Percentiles rank a stretch among this genome's conserved stretches.
Conservation (phyloP, 1,284 basidiomycete genomes). For the Blastosporella zonata region DNA sequence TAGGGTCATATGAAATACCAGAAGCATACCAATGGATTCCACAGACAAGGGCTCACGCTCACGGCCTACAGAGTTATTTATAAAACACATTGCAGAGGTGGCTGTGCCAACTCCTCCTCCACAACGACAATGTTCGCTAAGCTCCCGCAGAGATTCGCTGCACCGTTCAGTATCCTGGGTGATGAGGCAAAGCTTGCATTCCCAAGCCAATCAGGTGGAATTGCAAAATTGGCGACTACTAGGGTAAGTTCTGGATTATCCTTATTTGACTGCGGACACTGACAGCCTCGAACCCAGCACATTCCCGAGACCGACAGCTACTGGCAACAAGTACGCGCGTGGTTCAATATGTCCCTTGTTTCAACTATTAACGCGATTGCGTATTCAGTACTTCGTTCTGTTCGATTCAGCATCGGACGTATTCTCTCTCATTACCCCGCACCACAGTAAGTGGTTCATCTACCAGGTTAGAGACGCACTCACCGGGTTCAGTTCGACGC, state of each 20-base stretch:
- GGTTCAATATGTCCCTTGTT: neutral
- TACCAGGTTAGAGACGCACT: slow-evolving; percentile 9
- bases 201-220: slow-evolving; percentile 74
- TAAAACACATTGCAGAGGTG: slow-evolving; percentile 1
- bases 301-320: slow-evolving; percentile 73
- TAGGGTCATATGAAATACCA: neutral
- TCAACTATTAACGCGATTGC: slow-evolving; percentile 2
- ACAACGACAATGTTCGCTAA: slow-evolving; percentile 50
- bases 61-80: neutral
- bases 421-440: slow-evolving; percentile 80
- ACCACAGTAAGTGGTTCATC: slow-evolving; percentile 64
- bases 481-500: slow-evolving; percentile 53
- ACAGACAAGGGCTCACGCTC: neutral
- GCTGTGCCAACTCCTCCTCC: slow-evolving; percentile 6
- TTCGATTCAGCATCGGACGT: slow-evolving; percentile 89
- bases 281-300: slow-evolving; percentile 44
- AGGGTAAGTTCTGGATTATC: slow-evolving; percentile 51
- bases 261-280: neutral
- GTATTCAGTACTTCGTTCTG: slow-evolving; percentile 67
- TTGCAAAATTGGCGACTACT: slow-evolving; percentile 67
- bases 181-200: slow-evolving; percentile 90
- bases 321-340: slow-evolving; percentile 73
- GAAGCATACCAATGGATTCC: neutral
- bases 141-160: slow-evolving; percentile 65
- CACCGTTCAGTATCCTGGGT: slow-evolving; percentile 78